Evolutionary conservation across 441 rosid genomes (phyloP), one percentile per base, ranked within the genome.

Genomic region (Pelargonium australe): DNA sequence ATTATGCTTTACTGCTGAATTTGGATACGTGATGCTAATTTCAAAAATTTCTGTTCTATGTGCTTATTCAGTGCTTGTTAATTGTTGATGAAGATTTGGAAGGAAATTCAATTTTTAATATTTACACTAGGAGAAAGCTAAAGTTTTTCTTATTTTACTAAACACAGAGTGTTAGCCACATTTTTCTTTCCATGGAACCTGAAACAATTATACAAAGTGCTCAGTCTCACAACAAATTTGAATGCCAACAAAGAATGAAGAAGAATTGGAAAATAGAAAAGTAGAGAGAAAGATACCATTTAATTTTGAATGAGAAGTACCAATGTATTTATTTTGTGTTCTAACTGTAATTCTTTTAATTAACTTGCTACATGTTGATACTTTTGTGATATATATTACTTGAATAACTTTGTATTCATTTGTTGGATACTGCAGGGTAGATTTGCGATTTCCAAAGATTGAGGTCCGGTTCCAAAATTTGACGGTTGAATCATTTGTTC

Each of bases 391-490:
- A 51, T 51, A 25, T 25, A 2, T 25, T 3, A 51, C 5, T 13
- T 51, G 1, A 51, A 16, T 13, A 14, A 28, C 66, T 69, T 23
- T 44, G n/a, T 63, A 23, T 69, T 66, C 51, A 23, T 72, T 43
- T 75, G 31, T 41, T 53, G 19, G 72, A 1, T 40, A 44, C 72
- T 62, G 67, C 92, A 95, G 96, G 43, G 98, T 95, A 34, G 89
- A 87, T 75, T 85, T 95, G 87, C 89, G 86, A 75, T 84, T 89
- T 67, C 97, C 99, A 0, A 90, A 87, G 81, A 87, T 89, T 72
- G 98, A 95, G 81, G 97, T 95, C 75, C 88, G 98, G 37, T 89
- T 81, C 73, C 87, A 86, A 84, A 85, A 87, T 76, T 74, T 95
- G 72, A 85, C 73, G 7, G 90, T 95, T 41, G 96, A 89, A 78